A percentile compares a stretch with the other conserved stretches of the same genome.
Evolutionary conservation across 2,329 filamentous ascomycete genomes (phyloP).

Genomic region (Xylaria sp.): DNA sequence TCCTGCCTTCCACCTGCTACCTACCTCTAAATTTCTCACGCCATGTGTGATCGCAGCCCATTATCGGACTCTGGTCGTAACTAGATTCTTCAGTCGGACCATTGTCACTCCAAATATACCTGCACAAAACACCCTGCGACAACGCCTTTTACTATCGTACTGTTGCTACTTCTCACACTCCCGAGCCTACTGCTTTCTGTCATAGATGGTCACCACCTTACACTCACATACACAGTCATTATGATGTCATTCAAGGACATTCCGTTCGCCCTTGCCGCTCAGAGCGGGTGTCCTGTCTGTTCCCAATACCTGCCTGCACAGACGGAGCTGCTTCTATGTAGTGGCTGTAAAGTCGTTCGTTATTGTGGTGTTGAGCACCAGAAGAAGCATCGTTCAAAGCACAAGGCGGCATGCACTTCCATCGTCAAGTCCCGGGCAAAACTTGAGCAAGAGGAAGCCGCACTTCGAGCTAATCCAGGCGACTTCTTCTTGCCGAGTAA

Average conservation of each 20-base stretch:
- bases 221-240: constrained; percentile 5
- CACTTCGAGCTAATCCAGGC: constrained; percentile 36
- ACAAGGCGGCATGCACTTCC: constrained; percentile 43
- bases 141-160: constrained; percentile 19
- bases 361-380: constrained; percentile 47
- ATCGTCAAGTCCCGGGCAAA: constrained; percentile 38
- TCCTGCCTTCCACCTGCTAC: not conserved
- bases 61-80: not conserved
- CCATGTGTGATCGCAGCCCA: constrained; percentile 3
- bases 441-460: constrained; percentile 43
- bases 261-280: constrained; percentile 20
- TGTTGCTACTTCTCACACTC: constrained; percentile 9
- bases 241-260: constrained; percentile 23
- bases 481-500: constrained; percentile 25
- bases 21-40: too few species aligned
- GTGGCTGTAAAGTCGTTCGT: constrained; percentile 43
- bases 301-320: constrained; percentile 23
- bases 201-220: constrained; percentile 23
- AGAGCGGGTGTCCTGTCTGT: constrained; percentile 33
- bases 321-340: constrained; percentile 39
- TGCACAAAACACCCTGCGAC: constrained; percentile 13
- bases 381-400: constrained; percentile 38
- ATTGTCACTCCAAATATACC: not conserved
- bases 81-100: constrained; percentile 4
- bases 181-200: constrained; percentile 14